Conservation (phyloP, 225 moss, liverwort and hornwort species). For the Straminergon stramineum region DNA sequence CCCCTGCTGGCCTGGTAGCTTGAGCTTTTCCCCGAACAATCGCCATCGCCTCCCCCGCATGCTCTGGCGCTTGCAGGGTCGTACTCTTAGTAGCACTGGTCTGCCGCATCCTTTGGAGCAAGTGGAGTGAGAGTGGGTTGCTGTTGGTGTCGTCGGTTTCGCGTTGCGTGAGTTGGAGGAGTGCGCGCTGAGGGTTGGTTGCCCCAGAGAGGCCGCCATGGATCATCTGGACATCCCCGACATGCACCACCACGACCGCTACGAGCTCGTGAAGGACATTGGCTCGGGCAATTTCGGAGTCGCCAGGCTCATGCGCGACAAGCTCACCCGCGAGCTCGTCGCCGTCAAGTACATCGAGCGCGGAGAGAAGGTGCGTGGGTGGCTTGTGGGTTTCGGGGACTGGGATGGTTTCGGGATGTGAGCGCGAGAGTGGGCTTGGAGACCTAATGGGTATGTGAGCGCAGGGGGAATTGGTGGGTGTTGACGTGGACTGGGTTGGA, state of each 20-base stretch:
- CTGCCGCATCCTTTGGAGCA: neutral
- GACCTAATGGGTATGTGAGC: neutral
- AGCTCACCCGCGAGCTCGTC: conserved; percentile 53
- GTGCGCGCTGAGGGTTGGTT: neutral
- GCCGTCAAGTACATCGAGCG: conserved; percentile 82
- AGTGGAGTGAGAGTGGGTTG: neutral
- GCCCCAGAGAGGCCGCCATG: neutral
- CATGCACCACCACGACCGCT: conserved; percentile 66
- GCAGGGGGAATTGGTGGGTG: neutral
- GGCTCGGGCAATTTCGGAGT: conserved; percentile 80
- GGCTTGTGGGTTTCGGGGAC: neutral
- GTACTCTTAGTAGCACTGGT: neutral
- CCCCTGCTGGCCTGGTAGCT: neutral
- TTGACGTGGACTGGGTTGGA: neutral
- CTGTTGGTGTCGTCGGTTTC: no score
- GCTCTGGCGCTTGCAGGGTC: neutral
- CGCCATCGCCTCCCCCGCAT: neutral
- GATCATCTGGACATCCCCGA: conserved; percentile 32
- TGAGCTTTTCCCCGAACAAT: neutral
- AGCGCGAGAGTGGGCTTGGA: neutral
- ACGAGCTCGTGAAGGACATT: conserved; percentile 69
- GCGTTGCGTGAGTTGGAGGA: neutral
- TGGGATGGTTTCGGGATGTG: neutral
- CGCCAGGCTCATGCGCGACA: conserved; percentile 66
- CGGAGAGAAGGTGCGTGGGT: conserved; percentile 49